Base-by-base conservation (phyloP, 495 filamentous ascomycete genomes). In the Penicillium waksmanii region DNA sequence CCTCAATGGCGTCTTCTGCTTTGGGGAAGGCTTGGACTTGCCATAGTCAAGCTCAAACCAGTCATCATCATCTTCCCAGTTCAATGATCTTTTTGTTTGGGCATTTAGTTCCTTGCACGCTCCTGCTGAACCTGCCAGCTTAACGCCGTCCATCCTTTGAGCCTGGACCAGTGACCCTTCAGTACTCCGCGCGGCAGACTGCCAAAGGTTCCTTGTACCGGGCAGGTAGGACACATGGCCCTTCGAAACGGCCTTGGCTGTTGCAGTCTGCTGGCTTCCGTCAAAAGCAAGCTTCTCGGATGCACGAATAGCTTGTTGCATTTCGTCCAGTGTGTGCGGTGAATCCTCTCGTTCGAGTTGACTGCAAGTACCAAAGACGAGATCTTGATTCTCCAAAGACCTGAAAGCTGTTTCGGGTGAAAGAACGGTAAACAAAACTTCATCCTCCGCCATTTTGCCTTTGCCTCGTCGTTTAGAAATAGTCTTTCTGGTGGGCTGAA, bases 361-460 rank as follows among this genome's bases (percentile, higher is more conserved):
- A 72, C 93, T 97, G 17, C 89, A 96, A 1, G 92, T 97, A 15
- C 93, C 94, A 71, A 98, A 98, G 2, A 97, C 73, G 60, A 96
- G 87, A 60, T 93, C 87, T 68, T 96, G 94, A 7, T 84, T 76
- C 5, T 86, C 77, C n/a, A 89, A 74, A 60, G 86, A 81, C 58
- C 84, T 84, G 44, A 85, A 67, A 17, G 93, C 94, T 42, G 86
- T 85, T 53, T 79, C 77, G 2, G 94, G 94, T 3, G 92, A 91
- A 31, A 93, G 79, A 8, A 96, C 73, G 5, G 85, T 80, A 64
- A 68, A 72, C 21, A 61, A 43, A 19, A 80, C 46, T 51, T 68
- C 62, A 58, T 78, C 69, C 15, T 71, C 54, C 62, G 73, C 68
- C 46, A 66, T 56, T 58, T 79, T 73, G 57, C 55, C 51, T 46